Evolutionary conservation across 768 basidiomycete species (phyloP).

Genomic region (Pleurotus platypus): DNA sequence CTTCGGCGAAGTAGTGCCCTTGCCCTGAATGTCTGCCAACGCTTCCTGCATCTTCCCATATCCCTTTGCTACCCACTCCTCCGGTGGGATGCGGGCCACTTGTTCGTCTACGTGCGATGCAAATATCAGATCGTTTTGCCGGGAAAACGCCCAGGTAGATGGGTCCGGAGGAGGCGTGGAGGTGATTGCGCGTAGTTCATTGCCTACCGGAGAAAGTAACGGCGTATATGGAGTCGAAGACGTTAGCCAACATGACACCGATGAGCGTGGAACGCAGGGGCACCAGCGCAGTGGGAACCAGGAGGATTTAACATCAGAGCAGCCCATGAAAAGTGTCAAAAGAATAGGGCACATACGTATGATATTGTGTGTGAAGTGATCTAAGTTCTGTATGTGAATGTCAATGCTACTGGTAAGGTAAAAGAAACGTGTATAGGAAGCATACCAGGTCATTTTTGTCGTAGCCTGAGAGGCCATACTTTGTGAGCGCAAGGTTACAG

Average conservation of each 20-base stretch:
- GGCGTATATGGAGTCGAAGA: not conserved
- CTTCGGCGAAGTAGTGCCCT: too few species aligned
- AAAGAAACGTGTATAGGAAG: not conserved
- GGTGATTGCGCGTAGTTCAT: slow-evolving; percentile 62
- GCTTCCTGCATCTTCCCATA: slow-evolving; percentile 38
- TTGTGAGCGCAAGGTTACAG: not conserved
- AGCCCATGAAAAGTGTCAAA: not conserved
- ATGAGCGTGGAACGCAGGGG: not conserved
- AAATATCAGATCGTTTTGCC: slow-evolving; percentile 58
- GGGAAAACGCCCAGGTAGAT: slow-evolving; percentile 55
- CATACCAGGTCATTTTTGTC: slow-evolving; percentile 71
- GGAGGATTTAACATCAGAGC: slow-evolving; percentile 4
- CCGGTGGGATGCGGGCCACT: slow-evolving; percentile 32
- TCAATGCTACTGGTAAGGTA: too few species aligned
- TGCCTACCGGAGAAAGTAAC: slow-evolving; percentile 28
- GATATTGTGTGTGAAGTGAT: slow-evolving; percentile 69
- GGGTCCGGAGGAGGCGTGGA: slow-evolving; percentile 58
- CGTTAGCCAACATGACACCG: not conserved
- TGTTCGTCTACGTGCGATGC: slow-evolving; percentile 34
- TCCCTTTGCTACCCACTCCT: slow-evolving; percentile 56
- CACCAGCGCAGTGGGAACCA: not conserved
- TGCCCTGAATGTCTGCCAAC: slow-evolving; percentile 16
- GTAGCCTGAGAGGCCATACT: slow-evolving; percentile 36
- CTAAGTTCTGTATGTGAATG: slow-evolving; percentile 43
- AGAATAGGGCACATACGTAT: slow-evolving; percentile 41